Conservation (phyloP, 129 eudicot genomes). For the Chrysanthemum seticuspe region DNA sequence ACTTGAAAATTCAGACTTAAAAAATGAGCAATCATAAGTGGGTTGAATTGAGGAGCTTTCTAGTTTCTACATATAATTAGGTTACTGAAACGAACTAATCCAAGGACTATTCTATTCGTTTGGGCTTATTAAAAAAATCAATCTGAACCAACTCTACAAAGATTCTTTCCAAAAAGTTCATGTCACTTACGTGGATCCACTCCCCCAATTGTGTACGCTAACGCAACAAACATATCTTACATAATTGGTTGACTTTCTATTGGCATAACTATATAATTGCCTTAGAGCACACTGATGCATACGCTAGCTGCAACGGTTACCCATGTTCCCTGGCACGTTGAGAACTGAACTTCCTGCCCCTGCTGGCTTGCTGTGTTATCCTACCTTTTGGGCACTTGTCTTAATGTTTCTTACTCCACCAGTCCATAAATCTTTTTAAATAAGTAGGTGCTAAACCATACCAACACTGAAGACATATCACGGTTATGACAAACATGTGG, state of each 20-base stretch:
- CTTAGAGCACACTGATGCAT: not conserved
- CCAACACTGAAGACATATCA: too few species aligned
- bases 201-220: conserved; percentile 8
- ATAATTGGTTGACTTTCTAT: not conserved
- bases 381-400: not conserved
- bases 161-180: not conserved
- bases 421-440: not conserved
- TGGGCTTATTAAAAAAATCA: conserved; percentile 7
- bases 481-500: too few species aligned
- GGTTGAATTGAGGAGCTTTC: conserved; percentile 10
- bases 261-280: not conserved
- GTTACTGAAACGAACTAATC: not conserved
- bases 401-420: not conserved
- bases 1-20: not conserved
- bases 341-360: not conserved
- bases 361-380: not conserved
- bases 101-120: conserved; percentile 9
- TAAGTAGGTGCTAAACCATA: not conserved
- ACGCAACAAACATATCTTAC: not conserved
- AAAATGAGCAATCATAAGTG: not conserved
- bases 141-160: conserved; percentile 5
- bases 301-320: not conserved
- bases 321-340: not conserved
- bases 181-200: not conserved
- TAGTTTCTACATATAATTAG: conserved; percentile 5